Conservation (phyloP, 306 rosid species). For the Acacia confusa region DNA sequence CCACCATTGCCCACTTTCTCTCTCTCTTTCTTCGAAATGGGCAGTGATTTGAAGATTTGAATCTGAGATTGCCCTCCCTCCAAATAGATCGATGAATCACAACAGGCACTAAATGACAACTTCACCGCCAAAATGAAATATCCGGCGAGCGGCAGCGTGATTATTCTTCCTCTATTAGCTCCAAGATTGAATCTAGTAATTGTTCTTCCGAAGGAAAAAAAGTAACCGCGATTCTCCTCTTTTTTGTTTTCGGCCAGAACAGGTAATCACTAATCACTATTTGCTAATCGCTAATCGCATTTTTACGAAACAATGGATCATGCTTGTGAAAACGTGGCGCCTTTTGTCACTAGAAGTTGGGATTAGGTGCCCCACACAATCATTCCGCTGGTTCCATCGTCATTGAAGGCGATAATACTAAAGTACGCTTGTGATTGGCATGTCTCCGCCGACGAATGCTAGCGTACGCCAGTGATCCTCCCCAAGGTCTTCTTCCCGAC, state of each 20-base stretch:
- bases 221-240: background rate
- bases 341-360: conserved; percentile 19
- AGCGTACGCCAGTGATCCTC: background rate
- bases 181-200: background rate
- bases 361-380: conserved; percentile 22
- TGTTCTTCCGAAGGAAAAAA: background rate
- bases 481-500: background rate
- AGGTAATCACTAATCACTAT: background rate
- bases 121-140: background rate
- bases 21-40: conserved; percentile 18
- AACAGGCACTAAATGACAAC: background rate
- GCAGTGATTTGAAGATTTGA: conserved; percentile 14
- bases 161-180: background rate
- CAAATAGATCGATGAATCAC: conserved; percentile 13
- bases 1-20: conserved; percentile 64
- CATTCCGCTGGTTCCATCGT: conserved; percentile 34
- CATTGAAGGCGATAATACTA: conserved; percentile 33
- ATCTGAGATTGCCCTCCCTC: background rate
- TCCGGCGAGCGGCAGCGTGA: background rate
- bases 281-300: background rate
- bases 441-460: background rate
- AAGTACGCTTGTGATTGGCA: conserved; percentile 19
- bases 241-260: background rate
- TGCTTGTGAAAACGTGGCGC: conserved; percentile 32
- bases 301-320: background rate